Base-by-base conservation (phyloP, 108 stramenopile species). In the Pseudonitzschia multiseries region DNA sequence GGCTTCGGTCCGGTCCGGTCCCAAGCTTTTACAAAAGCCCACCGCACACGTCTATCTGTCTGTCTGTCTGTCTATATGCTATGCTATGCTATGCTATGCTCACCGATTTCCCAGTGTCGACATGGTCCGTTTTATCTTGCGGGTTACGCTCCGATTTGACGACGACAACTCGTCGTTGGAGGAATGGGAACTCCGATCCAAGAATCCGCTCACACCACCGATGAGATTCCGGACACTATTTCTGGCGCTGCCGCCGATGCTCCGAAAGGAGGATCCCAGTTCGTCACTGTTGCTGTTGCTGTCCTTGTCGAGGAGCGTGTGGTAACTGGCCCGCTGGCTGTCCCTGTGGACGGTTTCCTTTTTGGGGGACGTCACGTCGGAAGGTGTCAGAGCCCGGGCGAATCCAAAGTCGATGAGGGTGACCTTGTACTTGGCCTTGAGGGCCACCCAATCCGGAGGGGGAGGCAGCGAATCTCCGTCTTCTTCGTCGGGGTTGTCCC, bases 341-440 rank as follows among this genome's bases (percentile, higher is more conserved):
- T 73, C 72, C 27, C 29, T 50, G 13, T 31, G 26, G 12, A 63
- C 15, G 6, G 54, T 33, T 61, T 76, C 75, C 43, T 32, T n/a
- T 21, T 21, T 60, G 14, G 60, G 61, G 17, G 69, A 51, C 6
- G 72, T 62, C 59, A 82, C 57, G 74, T 87, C 86, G 5, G 78
- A 54, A 8, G 78, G 79, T 13, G 65, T 61, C 22, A 92, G 59
- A 15, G 92, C 87, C 22, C 87, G 71, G 1, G 92, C 87, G 81
- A 93, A 93, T 21, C 92, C 92, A 73, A 93, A 93, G 72, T 93
- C 92, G 36, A 93, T 65, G 36, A 93, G 75, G 22, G 87, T 90
- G 18, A 86, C 43, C 46, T 83, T 78, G 79, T 87, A 89, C 51
- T 74, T 81, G 29, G 66, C 27, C n/a, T 21, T 4, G 29, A 83